Conservation (phyloP, 1,284 basidiomycete species). For the Ganoderma sp. region DNA sequence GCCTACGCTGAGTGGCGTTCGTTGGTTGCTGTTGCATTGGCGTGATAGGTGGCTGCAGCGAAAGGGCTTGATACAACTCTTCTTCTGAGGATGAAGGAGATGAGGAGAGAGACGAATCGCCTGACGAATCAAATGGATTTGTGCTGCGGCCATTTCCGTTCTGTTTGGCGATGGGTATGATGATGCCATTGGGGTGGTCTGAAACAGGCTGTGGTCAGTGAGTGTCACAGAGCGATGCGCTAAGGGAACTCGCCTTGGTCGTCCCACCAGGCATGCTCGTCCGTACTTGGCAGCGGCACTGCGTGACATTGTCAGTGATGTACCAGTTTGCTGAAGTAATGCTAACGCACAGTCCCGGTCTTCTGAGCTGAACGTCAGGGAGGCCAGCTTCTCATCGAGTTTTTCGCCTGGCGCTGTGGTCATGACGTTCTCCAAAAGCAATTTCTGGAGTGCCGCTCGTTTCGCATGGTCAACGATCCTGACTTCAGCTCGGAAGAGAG, state of each 20-base stretch:
- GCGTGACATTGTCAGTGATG: neutral
- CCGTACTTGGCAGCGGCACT: conserved; percentile 83
- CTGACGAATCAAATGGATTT: conserved; percentile 76
- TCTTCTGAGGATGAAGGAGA: conserved; percentile 84
- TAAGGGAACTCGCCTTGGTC: conserved; percentile 54
- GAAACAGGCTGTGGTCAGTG: conserved; percentile 8
- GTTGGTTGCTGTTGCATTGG: conserved; percentile 38
- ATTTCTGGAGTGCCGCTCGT: conserved; percentile 70
- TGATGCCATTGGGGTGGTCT: conserved; percentile 71
- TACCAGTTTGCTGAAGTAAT: neutral
- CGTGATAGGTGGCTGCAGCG: conserved; percentile 64
- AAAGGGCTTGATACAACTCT: conserved; percentile 69
- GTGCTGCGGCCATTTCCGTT: conserved; percentile 43
- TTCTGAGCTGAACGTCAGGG: conserved; percentile 45
- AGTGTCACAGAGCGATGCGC: neutral
- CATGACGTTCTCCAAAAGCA: conserved; percentile 69
- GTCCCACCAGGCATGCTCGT: conserved; percentile 80
- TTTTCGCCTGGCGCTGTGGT: conserved; percentile 67
- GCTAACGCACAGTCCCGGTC: conserved; percentile 46
- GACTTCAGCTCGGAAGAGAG: conserved; percentile 79
- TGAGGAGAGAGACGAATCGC: conserved; percentile 65
- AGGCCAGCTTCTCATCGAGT: conserved; percentile 73
- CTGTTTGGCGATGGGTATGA: conserved; percentile 52
- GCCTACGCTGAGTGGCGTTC: conserved; percentile 36
- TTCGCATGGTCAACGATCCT: conserved; percentile 81